Percentiles rank a stretch among this genome's conserved stretches.
phyloP scores from a whole-genome alignment of 1,284 basidiomycete genomes.

The Mycosarcoma mackinlayi region DNA sequence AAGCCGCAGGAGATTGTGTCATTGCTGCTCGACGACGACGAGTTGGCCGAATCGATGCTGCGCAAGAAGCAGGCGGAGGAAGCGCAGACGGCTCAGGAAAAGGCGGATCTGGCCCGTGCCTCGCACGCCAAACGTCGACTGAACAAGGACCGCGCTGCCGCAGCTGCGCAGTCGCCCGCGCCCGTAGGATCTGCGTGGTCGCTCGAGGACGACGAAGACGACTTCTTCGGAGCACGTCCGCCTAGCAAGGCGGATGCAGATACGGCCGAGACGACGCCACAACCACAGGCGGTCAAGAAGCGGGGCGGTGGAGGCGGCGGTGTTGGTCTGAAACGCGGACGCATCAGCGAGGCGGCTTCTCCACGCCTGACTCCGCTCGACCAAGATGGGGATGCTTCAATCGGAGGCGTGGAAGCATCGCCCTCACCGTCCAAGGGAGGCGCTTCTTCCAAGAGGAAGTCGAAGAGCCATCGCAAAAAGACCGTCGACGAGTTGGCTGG shows the following conservation, averaged over 20 bases:
- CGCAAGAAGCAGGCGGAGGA: constrained; percentile 67
- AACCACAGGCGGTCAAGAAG: constrained; percentile 39
- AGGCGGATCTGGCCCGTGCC: constrained; percentile 64
- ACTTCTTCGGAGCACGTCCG: constrained; percentile 64
- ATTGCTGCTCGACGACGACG: constrained; percentile 92
- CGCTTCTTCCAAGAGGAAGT: constrained; percentile 38
- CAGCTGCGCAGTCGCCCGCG: constrained; percentile 27
- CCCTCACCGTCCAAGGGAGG: constrained; percentile 20
- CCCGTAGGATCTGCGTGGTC: constrained; percentile 51
- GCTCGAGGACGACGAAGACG: constrained; percentile 67
- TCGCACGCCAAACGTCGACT: constrained; percentile 61
- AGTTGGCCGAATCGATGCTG: constrained; percentile 68
- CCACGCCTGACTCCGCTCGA: constrained; percentile 44
- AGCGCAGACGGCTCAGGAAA: constrained; percentile 62
- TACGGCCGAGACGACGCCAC: constrained; percentile 49
- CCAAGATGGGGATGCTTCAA: constrained; percentile 25
- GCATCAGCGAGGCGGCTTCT: constrained; percentile 33
- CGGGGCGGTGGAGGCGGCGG: constrained; percentile 6
- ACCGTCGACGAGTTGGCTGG: constrained; percentile 50
- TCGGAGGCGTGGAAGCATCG: constrained; percentile 10
- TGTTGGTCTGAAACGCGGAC: constrained; percentile 21
- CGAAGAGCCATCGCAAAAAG: constrained; percentile 54
- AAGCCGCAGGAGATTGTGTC: constrained; percentile 98
- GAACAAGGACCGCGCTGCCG: constrained; percentile 54
- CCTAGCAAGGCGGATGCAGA: constrained; percentile 45